Evolutionary conservation across 352 stramenopile genomes (phyloP), one percentile per base, ranked within the genome.

Genomic region (Vaucheria bursata): DNA sequence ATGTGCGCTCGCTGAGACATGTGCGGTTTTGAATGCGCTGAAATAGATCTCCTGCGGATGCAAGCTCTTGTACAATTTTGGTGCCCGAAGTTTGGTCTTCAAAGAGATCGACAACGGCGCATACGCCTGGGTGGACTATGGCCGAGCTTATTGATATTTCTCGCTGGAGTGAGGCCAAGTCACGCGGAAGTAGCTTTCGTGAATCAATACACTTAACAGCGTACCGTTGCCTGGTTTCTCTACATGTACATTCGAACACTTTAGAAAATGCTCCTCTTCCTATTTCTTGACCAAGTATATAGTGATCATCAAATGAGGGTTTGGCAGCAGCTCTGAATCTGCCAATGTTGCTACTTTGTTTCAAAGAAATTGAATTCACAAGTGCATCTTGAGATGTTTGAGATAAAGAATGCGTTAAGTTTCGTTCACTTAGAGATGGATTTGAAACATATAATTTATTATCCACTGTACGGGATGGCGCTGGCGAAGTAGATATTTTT

Each of bases 71-170:
- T 29, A 69, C 59, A 38, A 69, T 69, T 6, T 29, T 69, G 59
- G 59, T 69, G 29, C 59, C 59, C 4, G 4, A 34, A 29, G 6
- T 38, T n/a, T n/a, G n/a, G 59, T 69, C 59, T 29, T 18, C 59
- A 38, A 69, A 69, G 59, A 69, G 59, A 8, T 69, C 59, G 5
- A 69, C 34, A 4, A 69, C 59, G 33, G 59, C 59, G 59, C 59
- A 69, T 29, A 69, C 59, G 29, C 59, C 59, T 8, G 59, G 59
- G 59, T 69, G 59, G 34, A 34, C 6, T 29, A 69, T 5, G 59
- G 29, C 34, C 6, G 4, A 18, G 59, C 59, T 69, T 6, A 69
- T 69, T 18, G 29, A 4, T 6, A 69, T 69, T 29, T 69, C 59
- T 38, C 59, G 29, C 59, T 69, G 5, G 33, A 69, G 59, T 29